Percentiles rank a stretch among this genome's conserved stretches.
These are phyloP conservation scores for Cnidoscolus chayamansa DNA, from an alignment of 441 rosid genomes.

Conservation along the genomic window DNA sequence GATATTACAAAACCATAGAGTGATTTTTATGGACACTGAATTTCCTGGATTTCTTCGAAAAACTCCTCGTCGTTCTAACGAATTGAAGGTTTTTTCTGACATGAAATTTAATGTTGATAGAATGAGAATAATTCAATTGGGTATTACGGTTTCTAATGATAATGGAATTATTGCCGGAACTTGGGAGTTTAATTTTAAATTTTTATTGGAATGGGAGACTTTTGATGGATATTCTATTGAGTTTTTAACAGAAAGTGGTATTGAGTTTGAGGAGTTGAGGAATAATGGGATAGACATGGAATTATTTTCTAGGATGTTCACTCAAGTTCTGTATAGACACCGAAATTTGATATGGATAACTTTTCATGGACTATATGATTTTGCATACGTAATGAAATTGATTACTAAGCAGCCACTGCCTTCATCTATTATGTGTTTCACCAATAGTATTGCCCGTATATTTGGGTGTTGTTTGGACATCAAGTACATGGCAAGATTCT, in stretches of 20 bases:
- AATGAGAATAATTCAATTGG: no score
- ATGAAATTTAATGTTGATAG: no score
- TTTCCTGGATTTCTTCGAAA: no score
- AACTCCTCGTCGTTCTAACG: no score
- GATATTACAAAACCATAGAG: no score
- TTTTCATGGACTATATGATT: slow-evolving; percentile 16
- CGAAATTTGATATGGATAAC: not conserved
- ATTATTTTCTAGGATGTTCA: not conserved
- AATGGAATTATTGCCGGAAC: no score
- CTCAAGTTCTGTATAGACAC: not conserved
- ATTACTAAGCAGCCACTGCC: not conserved
- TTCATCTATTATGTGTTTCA: not conserved
- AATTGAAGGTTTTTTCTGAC: no score
- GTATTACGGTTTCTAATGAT: no score
- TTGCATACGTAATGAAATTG: not conserved
- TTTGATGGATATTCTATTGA: not conserved
- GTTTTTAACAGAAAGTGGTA: not conserved
- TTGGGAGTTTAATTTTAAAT: not conserved
- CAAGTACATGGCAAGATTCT: slow-evolving; percentile 15
- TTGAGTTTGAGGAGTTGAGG: slow-evolving; percentile 5
- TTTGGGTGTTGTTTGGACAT: not conserved
- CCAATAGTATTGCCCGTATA: not conserved
- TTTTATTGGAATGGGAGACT: not conserved
- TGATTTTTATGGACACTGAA: no score
- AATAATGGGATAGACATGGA: not conserved